Evolutionary conservation across 2,329 filamentous ascomycete genomes (phyloP).

Genomic region (Colletotrichum limetticola): DNA sequence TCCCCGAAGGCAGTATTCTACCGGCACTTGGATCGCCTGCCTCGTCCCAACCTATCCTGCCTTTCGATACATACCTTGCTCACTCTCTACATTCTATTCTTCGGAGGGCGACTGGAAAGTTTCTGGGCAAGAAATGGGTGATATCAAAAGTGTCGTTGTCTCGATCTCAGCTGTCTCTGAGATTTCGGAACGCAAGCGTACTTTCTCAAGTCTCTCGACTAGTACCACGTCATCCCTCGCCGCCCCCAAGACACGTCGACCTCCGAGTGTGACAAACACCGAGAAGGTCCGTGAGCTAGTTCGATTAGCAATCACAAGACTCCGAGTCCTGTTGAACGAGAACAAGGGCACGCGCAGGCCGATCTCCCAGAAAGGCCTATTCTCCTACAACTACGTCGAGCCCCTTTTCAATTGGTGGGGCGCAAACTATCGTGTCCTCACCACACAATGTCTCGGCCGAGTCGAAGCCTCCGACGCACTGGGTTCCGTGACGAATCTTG

Average conservation of each 20-base stretch:
- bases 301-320: not conserved
- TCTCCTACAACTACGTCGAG: constrained; percentile 34
- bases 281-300: constrained; percentile 14
- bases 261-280: not conserved
- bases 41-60: too few species aligned
- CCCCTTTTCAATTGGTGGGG: constrained; percentile 36
- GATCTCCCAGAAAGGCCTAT: not conserved
- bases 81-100: too few species aligned
- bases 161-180: not conserved
- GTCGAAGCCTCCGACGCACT: constrained; percentile 16
- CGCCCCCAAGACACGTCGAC: not conserved
- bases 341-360: not conserved
- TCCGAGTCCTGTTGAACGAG: constrained; percentile 9
- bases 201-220: not conserved
- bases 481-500: not conserved
- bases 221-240: not conserved
- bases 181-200: not conserved
- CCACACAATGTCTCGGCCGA: constrained; percentile 7
- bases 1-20: not conserved
- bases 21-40: not conserved
- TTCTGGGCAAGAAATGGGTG: not conserved
- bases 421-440: constrained; percentile 31
- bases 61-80: too few species aligned
- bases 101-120: too few species aligned
- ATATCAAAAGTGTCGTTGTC: not conserved